Evolutionary conservation across 768 basidiomycete genomes (phyloP), one percentile per base, ranked within the genome.

Genomic region (Suillus ampliporus): DNA sequence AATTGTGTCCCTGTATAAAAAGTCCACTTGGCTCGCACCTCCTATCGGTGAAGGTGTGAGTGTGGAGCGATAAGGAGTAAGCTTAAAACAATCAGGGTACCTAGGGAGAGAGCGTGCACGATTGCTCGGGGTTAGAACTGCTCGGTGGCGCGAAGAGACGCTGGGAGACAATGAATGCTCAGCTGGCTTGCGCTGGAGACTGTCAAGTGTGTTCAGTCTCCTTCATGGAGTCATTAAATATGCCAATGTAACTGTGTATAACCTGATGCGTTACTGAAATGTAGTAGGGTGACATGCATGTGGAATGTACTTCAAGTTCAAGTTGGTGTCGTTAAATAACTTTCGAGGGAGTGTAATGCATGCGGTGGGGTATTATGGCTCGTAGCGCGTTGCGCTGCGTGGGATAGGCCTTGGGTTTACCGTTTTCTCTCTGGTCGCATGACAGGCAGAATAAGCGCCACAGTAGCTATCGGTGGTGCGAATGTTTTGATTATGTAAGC

Each of bases 41-140:
- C 2, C 11, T 34, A 34, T 51, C 31, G 9, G 37, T 31, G 28
- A 5, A 28, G 48, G 28, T 10, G 19, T 34, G 19, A 34, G 50
- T n/a, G 50, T 51, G 50, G 50, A 51, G 50, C 50, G 50, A 51
- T 51, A 51, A 51, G 50, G 19, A 19, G 31, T 31, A 5, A 51
- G n/a, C 31, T 19, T 51, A 28, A 51, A 51, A 34, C 19, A 13
- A 34, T 51, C 31, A n/a, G 50, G 50, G 50, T 10, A 50, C n/a
- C n/a, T n/a, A n/a, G 1, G 17, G 48, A 17, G 28, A 26, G 5
- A 26, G 28, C 17, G 48, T 31, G 48, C 28, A 19, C 9, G 19
- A 10, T 28, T 31, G 17, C 19, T 51, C 31, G 50, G 50, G 31
- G 50, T 51, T 51, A 51, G 19, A 51, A 31, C 50, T 51, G 28